Evolutionary conservation across 495 filamentous ascomycete species (phyloP), one percentile per base, ranked within the genome.

Genomic region (Jackrogersella multiformis): DNA sequence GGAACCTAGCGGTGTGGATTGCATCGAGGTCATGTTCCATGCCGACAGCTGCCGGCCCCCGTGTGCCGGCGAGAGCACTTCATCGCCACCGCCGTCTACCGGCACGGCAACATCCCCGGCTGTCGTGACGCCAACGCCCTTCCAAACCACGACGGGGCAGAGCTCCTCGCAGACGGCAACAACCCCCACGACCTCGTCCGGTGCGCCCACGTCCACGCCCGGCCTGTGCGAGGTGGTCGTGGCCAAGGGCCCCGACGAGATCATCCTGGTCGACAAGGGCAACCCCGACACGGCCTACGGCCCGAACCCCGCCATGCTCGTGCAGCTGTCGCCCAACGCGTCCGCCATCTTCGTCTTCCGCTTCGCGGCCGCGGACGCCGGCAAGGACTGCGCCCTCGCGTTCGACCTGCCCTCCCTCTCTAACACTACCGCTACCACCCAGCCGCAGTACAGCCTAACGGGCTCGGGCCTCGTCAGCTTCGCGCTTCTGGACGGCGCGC

Each of bases 331-430:
- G 12, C 75, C 82, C 2, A 84, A 80, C 49, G 74, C 85, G 49
- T 89, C 88, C 20, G 82, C 82, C 21, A 78, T 89, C 48, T 92
- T 90, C 81, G 90, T 90, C 74, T 92, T 92, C 74, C 87, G 89
- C 66, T 84, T 92, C 45, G 84, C 84, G 0, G 39, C 74, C 1
- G 71, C 74, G 6, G 80, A 87, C 70, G 69, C 79, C 16, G 85
- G 82, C 51, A 86, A 87, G 75, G 88, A 80, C 0, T 93, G 90
- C 75, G 80, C 80, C 38, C 80, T 92, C 13, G 74, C 88, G 38
- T 92, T 93, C 81, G 58, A 55, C 20, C 76, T 90, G 26, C 85
- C 91, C 73, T 86, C 88, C n/a, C n/a, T n/a, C n/a, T n/a, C n/a
- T n/a, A n/a, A n/a, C n/a, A n/a, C n/a, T n/a, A n/a, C n/a, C 4